phyloP scores from a whole-genome alignment of 2,329 filamentous ascomycete species.

The Trichoderma pleuroti region DNA sequence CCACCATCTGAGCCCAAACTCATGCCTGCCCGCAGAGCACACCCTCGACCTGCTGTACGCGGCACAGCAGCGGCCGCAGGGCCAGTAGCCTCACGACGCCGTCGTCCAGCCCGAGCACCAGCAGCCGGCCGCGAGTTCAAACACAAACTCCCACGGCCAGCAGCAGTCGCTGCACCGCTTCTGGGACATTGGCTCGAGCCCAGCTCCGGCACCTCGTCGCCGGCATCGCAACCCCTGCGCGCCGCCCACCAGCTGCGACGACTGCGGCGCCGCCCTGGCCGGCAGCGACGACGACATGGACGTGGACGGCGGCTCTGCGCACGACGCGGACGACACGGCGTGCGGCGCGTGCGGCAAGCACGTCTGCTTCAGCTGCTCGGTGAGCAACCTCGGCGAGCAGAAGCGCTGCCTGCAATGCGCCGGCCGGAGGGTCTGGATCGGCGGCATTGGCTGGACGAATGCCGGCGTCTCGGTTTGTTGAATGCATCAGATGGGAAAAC shows the following conservation, averaged over 20 bases:
- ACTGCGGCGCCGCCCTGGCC: constrained; percentile 43
- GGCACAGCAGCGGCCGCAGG: constrained; percentile 42
- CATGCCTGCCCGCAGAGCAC: constrained; percentile 41
- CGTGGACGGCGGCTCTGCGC: constrained; percentile 32
- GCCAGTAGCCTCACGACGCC: constrained; percentile 3
- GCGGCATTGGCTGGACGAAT: constrained; percentile 23
- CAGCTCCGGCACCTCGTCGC: constrained; percentile 26
- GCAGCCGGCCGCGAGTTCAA: not conserved
- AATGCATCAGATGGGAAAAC: not conserved
- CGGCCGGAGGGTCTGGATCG: constrained; percentile 31
- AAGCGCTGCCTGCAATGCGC: constrained; percentile 53
- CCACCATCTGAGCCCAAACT: constrained; percentile 22
- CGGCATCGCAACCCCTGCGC: constrained; percentile 19
- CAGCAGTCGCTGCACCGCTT: constrained; percentile 56
- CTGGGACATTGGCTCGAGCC: constrained; percentile 51
- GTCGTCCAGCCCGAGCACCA: not conserved
- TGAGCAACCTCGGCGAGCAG: constrained; percentile 55
- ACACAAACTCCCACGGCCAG: constrained; percentile 4
- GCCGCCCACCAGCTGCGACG: constrained; percentile 46
- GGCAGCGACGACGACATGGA: constrained; percentile 37
- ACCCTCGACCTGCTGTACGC: constrained; percentile 58
- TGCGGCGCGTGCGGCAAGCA: constrained; percentile 52
- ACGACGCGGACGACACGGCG: constrained; percentile 26
- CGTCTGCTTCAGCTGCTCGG: constrained; percentile 58
- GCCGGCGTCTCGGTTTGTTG: constrained; percentile 26